phyloP scores from a whole-genome alignment of 2,329 filamentous ascomycete genomes.

The Phaeosphaeriaceae sp. region DNA sequence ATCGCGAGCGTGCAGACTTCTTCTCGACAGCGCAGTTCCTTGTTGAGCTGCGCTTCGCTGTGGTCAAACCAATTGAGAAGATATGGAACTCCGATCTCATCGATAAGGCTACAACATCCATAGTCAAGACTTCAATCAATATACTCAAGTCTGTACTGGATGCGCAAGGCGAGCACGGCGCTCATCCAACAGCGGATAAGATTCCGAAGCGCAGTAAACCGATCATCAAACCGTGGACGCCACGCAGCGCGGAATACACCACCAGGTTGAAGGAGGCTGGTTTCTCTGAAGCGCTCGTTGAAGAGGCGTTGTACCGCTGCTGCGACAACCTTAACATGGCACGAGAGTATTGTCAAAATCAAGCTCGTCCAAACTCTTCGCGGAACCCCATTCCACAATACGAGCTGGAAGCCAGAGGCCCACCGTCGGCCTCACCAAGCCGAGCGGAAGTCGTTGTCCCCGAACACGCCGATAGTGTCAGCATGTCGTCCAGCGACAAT shows the following conservation, averaged over 20 bases:
- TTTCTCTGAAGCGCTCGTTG: slow-evolving; percentile 68
- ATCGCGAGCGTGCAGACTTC: slow-evolving; percentile 64
- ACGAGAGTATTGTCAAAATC: slow-evolving; percentile 76
- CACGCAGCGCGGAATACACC: slow-evolving; percentile 55
- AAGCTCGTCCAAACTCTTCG: slow-evolving; percentile 63
- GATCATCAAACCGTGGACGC: slow-evolving; percentile 59
- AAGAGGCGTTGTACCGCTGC: slow-evolving; percentile 83
- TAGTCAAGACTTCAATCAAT: slow-evolving; percentile 80
- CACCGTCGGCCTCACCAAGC: slow-evolving; percentile 39
- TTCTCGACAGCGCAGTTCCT: slow-evolving; percentile 78
- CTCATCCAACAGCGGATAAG: slow-evolving; percentile 68
- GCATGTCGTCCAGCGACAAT: slow-evolving; percentile 33
- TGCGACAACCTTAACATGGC: slow-evolving; percentile 69
- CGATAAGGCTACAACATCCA: slow-evolving; percentile 78
- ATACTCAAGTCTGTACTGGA: slow-evolving; percentile 80
- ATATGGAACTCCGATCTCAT: slow-evolving; percentile 88
- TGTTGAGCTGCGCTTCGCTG: slow-evolving; percentile 81
- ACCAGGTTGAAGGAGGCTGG: slow-evolving; percentile 53
- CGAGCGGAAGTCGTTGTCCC: slow-evolving; percentile 44
- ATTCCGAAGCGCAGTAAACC: slow-evolving; percentile 56
- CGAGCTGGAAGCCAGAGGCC: slow-evolving; percentile 40
- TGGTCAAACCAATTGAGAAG: slow-evolving; percentile 76
- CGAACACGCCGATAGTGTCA: slow-evolving; percentile 36
- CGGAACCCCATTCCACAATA: slow-evolving; percentile 71
- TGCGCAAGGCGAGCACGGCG: slow-evolving; percentile 76